Evolutionary conservation across 371 early-diverging fungal genomes (phyloP), one percentile per base, ranked within the genome.

Genomic region (Mortierella polycephala): DNA sequence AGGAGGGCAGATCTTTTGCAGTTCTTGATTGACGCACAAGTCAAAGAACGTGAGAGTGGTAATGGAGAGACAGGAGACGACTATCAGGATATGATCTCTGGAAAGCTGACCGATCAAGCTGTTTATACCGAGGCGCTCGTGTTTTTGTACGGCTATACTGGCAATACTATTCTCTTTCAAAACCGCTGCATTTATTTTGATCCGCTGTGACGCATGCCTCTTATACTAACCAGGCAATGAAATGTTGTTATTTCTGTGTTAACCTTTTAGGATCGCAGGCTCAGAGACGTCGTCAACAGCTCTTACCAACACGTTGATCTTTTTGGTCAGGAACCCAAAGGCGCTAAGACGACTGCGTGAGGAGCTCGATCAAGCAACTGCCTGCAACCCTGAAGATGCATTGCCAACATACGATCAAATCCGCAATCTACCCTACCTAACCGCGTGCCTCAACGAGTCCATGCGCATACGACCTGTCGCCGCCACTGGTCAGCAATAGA

Each of bases 241-340:
- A 30, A 12, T 18, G 6, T 54, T 18, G 14, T 18, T 23, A 11
- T 39, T 21, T 20, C 16, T 59, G 8, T 4, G 13, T 50, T 51
- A n/a, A 41, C 11, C n/a, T n/a, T 59, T 5, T 52, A 70, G 75
- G 40, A 67, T 70, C 8, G 75, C 75, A 13, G 75, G 75, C 18
- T 75, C 75, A 23, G 75, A 75, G 57, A 75, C 75, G 3, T 70
- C 70, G 7, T 75, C 70, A 14, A 70, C 75, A 11, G 71, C 70
- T 2, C 66, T 70, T 23, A 75, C 75, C 16, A 57, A 66, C 45
- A 66, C 67, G 20, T 18, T 75, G 18, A 75, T 75, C 67, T 75
- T 54, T 37, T 37, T 70, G 5, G 70, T 75, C 42, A 61, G 54
- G 7, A 60, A 75, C 45, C 63, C 67, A 1, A 44, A 41, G 4